These are phyloP conservation scores for Trifolium repens DNA, from an alignment of 306 rosid genomes.

Conservation along the genomic window DNA sequence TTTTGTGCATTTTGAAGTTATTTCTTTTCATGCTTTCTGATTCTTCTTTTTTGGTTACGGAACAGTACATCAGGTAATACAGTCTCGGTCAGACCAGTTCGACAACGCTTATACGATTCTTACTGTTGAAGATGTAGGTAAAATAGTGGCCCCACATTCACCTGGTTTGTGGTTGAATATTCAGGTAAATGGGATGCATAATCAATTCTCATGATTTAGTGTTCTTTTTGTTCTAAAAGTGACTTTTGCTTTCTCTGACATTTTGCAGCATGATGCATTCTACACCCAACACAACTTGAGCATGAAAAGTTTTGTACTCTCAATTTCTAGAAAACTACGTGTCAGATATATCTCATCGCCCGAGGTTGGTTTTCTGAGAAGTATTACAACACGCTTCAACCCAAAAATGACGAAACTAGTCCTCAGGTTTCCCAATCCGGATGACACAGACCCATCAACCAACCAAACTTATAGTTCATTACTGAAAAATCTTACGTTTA, in stretches of 20 bases:
- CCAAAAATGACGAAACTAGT: slow-evolving; percentile 65
- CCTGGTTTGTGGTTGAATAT: slow-evolving; percentile 76
- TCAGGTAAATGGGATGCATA: slow-evolving; percentile 60
- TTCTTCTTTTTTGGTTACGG: slow-evolving; percentile 17
- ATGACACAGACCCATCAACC: slow-evolving; percentile 63
- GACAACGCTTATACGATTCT: slow-evolving; percentile 55
- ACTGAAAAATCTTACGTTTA: slow-evolving; percentile 60
- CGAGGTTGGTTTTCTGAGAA: slow-evolving; percentile 68
- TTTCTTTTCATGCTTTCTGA: background rate
- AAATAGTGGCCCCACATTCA: slow-evolving; percentile 7
- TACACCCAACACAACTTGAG: slow-evolving; percentile 65
- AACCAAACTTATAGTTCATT: slow-evolving; percentile 68
- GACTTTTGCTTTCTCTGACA: slow-evolving; percentile 31
- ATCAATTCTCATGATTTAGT: slow-evolving; percentile 23
- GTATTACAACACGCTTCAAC: slow-evolving; percentile 52
- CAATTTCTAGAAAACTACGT: slow-evolving; percentile 49
- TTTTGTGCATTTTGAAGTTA: too few relatives aligned
- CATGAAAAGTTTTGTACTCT: slow-evolving; percentile 65
- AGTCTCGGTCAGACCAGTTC: slow-evolving; percentile 48
- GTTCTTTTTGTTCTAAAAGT: slow-evolving; percentile 13
- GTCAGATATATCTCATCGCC: slow-evolving; percentile 80
- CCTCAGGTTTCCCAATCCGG: slow-evolving; percentile 53
- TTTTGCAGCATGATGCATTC: slow-evolving; percentile 72
- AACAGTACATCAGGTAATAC: slow-evolving; percentile 67
- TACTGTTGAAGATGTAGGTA: slow-evolving; percentile 51